Evolutionary conservation across 352 stramenopile species (phyloP).

Genomic region (Thalassiosira oceanica): DNA sequence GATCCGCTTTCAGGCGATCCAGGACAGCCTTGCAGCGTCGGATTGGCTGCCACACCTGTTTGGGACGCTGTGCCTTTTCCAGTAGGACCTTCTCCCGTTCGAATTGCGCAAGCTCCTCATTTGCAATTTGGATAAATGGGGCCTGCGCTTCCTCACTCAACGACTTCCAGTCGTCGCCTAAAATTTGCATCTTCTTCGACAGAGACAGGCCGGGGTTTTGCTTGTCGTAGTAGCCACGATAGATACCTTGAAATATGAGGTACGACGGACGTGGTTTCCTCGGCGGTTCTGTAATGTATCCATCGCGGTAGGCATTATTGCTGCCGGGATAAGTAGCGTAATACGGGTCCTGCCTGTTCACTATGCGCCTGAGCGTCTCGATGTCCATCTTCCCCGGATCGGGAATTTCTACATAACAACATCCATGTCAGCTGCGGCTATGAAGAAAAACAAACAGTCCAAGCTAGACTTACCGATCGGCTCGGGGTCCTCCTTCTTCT

Average conservation of each 20-base stretch:
- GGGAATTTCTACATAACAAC: slow-evolving; percentile 40
- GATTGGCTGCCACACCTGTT: slow-evolving; percentile 81
- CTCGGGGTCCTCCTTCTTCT: slow-evolving; percentile 32
- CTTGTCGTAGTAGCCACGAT: slow-evolving; percentile 71
- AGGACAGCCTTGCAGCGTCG: slow-evolving; percentile 73
- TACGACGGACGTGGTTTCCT: slow-evolving; percentile 80
- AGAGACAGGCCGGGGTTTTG: slow-evolving; percentile 52
- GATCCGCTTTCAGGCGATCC: slow-evolving; percentile 61
- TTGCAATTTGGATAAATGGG: slow-evolving; percentile 70
- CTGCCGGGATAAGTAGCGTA: slow-evolving; percentile 68
- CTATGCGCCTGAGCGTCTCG: slow-evolving; percentile 58
- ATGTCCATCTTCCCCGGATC: slow-evolving; percentile 51
- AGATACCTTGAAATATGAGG: slow-evolving; percentile 77
- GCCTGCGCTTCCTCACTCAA: slow-evolving; percentile 69
- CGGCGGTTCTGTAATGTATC: slow-evolving; percentile 78
- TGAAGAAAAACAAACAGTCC: background rate
- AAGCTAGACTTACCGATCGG: slow-evolving; percentile 5
- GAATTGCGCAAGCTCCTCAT: slow-evolving; percentile 71
- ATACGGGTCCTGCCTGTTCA: slow-evolving; percentile 71
- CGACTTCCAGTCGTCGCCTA: slow-evolving; percentile 70
- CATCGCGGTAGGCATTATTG: slow-evolving; percentile 81
- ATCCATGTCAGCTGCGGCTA: too few relatives aligned
- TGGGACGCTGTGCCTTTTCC: slow-evolving; percentile 75
- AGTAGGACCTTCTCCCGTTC: slow-evolving; percentile 72
- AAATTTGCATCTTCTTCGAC: slow-evolving; percentile 71